These are phyloP conservation scores for Penicillium antarcticum DNA, from an alignment of 495 filamentous ascomycete species.

Conservation along the genomic window DNA sequence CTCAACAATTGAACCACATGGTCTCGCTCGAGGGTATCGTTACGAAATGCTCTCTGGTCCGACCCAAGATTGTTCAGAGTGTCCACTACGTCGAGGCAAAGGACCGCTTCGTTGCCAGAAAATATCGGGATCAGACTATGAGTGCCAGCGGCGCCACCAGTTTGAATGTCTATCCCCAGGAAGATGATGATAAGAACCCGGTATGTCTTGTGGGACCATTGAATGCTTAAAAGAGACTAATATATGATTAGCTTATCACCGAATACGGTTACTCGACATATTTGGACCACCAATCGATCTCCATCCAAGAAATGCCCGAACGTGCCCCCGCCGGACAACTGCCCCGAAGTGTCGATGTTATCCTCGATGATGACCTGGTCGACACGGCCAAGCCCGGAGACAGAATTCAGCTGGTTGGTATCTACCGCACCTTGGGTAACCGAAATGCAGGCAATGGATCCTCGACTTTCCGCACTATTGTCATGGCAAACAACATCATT, in stretches of 20 bases:
- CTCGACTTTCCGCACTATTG: slow-evolving; percentile 86
- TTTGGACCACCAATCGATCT: slow-evolving; percentile 95
- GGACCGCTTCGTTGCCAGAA: slow-evolving; percentile 75
- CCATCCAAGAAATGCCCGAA: slow-evolving; percentile 99
- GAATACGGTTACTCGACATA: slow-evolving; percentile 97
- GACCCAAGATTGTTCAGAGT: slow-evolving; percentile 95
- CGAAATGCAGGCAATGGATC: slow-evolving; percentile 83
- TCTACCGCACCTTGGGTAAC: slow-evolving; percentile 90
- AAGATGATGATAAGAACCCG: slow-evolving; percentile 79
- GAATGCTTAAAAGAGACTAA: slow-evolving; percentile 6
- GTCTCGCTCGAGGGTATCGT: slow-evolving; percentile 97
- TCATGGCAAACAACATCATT: slow-evolving; percentile 94
- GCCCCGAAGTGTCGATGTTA: slow-evolving; percentile 94
- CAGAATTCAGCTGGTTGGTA: slow-evolving; percentile 91
- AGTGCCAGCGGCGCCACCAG: slow-evolving; percentile 81
- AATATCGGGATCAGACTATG: slow-evolving; percentile 96
- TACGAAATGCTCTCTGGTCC: slow-evolving; percentile 89
- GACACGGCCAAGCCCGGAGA: slow-evolving; percentile 95
- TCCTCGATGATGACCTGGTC: slow-evolving; percentile 94
- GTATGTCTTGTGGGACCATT: slow-evolving; percentile 29
- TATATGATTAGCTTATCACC: slow-evolving; percentile 61
- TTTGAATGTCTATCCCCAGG: slow-evolving; percentile 87
- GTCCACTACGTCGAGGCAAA: slow-evolving; percentile 91
- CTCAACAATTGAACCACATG: slow-evolving; percentile 88
- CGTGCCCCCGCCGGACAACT: slow-evolving; percentile 93